Evolutionary conservation across 1,284 basidiomycete species (phyloP).

Genomic region (Ustilago bromivora): DNA sequence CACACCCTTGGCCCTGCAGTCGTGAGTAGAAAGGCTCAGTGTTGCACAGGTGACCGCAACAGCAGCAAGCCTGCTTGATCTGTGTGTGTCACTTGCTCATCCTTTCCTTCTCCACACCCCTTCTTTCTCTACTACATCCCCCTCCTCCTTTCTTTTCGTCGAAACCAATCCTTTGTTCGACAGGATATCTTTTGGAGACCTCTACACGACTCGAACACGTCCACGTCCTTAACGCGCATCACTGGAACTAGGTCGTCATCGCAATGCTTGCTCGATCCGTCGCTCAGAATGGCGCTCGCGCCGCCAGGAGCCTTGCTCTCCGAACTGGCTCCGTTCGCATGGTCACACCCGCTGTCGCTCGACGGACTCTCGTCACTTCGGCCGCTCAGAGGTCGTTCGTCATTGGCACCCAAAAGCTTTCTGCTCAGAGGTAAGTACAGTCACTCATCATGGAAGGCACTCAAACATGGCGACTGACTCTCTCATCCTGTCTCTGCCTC

Average conservation of each 20-base stretch:
- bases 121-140: conserved; percentile 18
- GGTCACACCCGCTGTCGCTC: conserved; percentile 46
- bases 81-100: neutral
- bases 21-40: neutral
- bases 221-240: neutral
- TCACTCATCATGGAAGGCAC: neutral
- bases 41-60: conserved; percentile 27
- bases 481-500: neutral
- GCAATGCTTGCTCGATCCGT: conserved; percentile 43
- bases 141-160: conserved; percentile 5
- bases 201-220: neutral
- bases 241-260: neutral
- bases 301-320: conserved; percentile 40
- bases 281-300: conserved; percentile 44
- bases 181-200: conserved; percentile 3
- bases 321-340: conserved; percentile 44
- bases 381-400: conserved; percentile 30
- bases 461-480: neutral
- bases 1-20: neutral
- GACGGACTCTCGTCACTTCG: conserved; percentile 44
- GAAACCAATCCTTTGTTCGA: conserved; percentile 1
- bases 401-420: conserved; percentile 34
- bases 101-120: neutral
- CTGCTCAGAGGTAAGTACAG: conserved; percentile 40
- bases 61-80: neutral